A percentile compares a stretch with the other conserved stretches of the same genome.
These are phyloP conservation scores for Penicillium sp. DNA, from an alignment of 2,329 filamentous ascomycete species.

Conservation along the genomic window DNA sequence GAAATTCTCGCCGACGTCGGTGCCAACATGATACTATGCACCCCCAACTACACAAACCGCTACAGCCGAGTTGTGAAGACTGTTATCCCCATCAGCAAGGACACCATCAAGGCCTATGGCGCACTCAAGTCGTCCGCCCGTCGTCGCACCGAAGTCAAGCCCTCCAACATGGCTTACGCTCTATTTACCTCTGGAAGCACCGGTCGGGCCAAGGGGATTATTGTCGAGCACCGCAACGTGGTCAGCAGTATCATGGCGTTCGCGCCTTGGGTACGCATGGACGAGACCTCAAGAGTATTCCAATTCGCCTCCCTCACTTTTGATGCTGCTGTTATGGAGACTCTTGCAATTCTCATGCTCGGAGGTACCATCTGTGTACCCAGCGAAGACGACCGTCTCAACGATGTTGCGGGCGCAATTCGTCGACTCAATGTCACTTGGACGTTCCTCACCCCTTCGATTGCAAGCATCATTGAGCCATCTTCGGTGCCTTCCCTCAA, in stretches of 20 bases:
- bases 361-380: constrained; percentile 51
- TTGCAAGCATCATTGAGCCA: constrained; percentile 42
- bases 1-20: constrained; percentile 33
- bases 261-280: constrained; percentile 26
- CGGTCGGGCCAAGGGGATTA: constrained; percentile 38
- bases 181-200: constrained; percentile 41
- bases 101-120: constrained; percentile 29
- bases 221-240: constrained; percentile 35
- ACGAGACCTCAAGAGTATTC: constrained; percentile 30
- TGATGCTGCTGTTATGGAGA: constrained; percentile 44
- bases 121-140: constrained; percentile 13
- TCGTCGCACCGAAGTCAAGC: constrained; percentile 5
- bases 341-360: constrained; percentile 37
- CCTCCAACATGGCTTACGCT: constrained; percentile 33
- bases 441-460: constrained; percentile 46
- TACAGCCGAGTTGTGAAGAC: constrained; percentile 30
- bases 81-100: constrained; percentile 33
- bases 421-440: constrained; percentile 51
- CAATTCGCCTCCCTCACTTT: constrained; percentile 50
- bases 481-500: constrained; percentile 42
- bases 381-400: constrained; percentile 46
- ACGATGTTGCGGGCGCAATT: constrained; percentile 48
- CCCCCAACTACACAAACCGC: constrained; percentile 30
- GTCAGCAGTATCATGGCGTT: constrained; percentile 34
- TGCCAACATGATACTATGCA: constrained; percentile 33